These are phyloP conservation scores for Emericellopsis atlantica DNA, from an alignment of 2,329 filamentous ascomycete species.

Conservation along the genomic window DNA sequence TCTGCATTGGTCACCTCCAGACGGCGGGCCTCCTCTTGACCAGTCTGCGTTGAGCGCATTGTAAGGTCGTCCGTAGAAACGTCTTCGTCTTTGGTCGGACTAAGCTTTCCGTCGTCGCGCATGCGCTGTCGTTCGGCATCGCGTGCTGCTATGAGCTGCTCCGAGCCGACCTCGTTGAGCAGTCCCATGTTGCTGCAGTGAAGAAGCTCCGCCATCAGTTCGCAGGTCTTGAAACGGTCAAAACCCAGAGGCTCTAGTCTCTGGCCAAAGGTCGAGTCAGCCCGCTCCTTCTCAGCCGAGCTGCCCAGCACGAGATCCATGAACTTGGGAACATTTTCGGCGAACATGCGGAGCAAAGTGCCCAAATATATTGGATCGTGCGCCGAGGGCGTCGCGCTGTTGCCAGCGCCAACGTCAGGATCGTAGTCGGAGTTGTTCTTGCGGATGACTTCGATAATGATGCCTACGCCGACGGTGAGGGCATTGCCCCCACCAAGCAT, in stretches of 20 bases:
- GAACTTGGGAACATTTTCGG: conserved; percentile 83
- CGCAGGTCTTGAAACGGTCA: conserved; percentile 96
- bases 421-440: conserved; percentile 99
- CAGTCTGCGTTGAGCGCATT: conserved; percentile 39
- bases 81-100: conserved; percentile 23
- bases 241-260: conserved; percentile 92
- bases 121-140: conserved; percentile 74
- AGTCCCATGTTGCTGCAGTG: conserved; percentile 99
- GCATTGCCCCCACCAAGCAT: conserved; percentile 94
- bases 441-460: conserved; percentile 94
- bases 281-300: conserved; percentile 57
- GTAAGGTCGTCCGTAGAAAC: conserved; percentile 43
- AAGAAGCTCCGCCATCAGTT: conserved; percentile 92
- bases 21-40: conserved; percentile 46
- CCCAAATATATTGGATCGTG: conserved; percentile 94
- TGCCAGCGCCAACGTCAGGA: conserved; percentile 73
- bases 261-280: conserved; percentile 80
- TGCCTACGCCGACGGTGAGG: conserved; percentile 89
- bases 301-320: conserved; percentile 80
- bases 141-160: conserved; percentile 69
- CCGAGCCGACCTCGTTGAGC: conserved; percentile 81
- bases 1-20: conserved; percentile 70
- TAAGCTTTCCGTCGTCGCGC: conserved; percentile 62
- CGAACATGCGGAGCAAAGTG: conserved; percentile 78
- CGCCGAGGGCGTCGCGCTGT: conserved; percentile 66